These are phyloP conservation scores for Rachicladosporium sp. DNA, from an alignment of 2,329 filamentous ascomycete genomes.

Conservation along the genomic window DNA sequence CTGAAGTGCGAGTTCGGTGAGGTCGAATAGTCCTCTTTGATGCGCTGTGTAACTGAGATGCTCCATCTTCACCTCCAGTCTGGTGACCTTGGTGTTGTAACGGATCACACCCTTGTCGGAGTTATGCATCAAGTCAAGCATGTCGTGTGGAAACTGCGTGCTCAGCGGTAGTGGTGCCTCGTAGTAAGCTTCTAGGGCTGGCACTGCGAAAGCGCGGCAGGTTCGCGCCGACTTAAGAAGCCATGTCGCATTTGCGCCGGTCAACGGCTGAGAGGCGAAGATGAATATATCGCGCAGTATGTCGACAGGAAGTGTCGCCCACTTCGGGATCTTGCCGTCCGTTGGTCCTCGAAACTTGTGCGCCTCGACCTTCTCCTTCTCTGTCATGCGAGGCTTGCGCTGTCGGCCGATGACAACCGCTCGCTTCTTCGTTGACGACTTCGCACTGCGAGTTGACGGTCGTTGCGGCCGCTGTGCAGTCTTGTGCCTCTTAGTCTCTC, in stretches of 20 bases:
- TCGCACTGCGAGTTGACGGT: slow-evolving; percentile 16
- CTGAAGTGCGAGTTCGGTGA: slow-evolving; percentile 47
- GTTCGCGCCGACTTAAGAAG: slow-evolving; percentile 21
- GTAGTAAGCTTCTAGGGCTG: slow-evolving; percentile 27
- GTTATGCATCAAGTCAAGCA: slow-evolving; percentile 18
- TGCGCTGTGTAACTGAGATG: slow-evolving; percentile 43
- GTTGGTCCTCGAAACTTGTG: slow-evolving; percentile 19
- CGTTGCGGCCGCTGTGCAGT: slow-evolving; percentile 8
- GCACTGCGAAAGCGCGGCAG: slow-evolving; percentile 23
- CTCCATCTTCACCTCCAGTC: slow-evolving; percentile 56
- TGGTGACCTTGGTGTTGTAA: slow-evolving; percentile 59
- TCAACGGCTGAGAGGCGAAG: slow-evolving; percentile 19
- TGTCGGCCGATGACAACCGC: slow-evolving; percentile 12
- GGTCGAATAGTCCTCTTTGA: slow-evolving; percentile 41
- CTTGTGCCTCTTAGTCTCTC: slow-evolving; percentile 14
- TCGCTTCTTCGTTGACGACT: slow-evolving; percentile 8
- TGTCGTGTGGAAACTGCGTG: slow-evolving; percentile 18
- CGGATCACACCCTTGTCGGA: slow-evolving; percentile 31
- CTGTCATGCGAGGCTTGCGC: slow-evolving; percentile 10
- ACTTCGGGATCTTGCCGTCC: slow-evolving; percentile 21
- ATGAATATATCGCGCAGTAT: slow-evolving; percentile 24
- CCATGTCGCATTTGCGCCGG: slow-evolving; percentile 20
- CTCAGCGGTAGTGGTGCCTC: slow-evolving; percentile 18
- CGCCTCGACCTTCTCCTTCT: slow-evolving; percentile 7
- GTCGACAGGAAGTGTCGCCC: slow-evolving; percentile 22